Evolutionary conservation across 148 eudicot genomes (phyloP), one percentile per base, ranked within the genome.

Genomic region (Vaccinium myrtillus): DNA sequence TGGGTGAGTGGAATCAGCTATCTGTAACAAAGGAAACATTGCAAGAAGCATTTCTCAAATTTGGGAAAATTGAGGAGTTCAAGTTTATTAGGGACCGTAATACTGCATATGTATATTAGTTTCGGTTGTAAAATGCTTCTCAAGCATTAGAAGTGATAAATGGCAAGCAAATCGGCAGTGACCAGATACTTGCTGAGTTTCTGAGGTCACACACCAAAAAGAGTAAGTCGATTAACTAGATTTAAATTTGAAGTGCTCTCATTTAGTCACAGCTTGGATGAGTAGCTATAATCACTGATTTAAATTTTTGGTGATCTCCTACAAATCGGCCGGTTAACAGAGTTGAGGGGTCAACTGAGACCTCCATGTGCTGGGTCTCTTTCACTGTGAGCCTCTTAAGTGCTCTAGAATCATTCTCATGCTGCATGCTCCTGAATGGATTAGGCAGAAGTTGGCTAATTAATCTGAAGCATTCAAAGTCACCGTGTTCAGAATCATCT

Each of bases 1-100:
- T 96, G 99, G 98, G 94, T 96, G 67, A 92, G 98, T 86, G 98
- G 99, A 81, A 86, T 96, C 63, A 79, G 93, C 85, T 90, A 51
- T 87, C 98, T 55, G 83, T 93, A 69, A 86, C 96, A 9, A 96
- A 89, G 87, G 98, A 96, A 84, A 87, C 81, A 81, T 84, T 96
- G 84, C 97, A 93, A 87, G 93, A 90, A 84, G 95, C 92, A 80
- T 93, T 96, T 84, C 65, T 67, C n/a, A 92, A 86, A 84, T 93
- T 90, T 89, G 98, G 99, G 48, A 88, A 93, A 87, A 88, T 95
- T 81, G 94, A 94, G 59, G 32, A 32, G 32, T 89, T 93, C n/a
- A 95, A 89, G 87, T 92, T 96, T 87, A 87, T 91, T 80, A 92
- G 92, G 87, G 98, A 96, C 81, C 91, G 95, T 49, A 93, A 90